Conservation (phyloP, 768 basidiomycete genomes). For the Suillus weaverae region DNA sequence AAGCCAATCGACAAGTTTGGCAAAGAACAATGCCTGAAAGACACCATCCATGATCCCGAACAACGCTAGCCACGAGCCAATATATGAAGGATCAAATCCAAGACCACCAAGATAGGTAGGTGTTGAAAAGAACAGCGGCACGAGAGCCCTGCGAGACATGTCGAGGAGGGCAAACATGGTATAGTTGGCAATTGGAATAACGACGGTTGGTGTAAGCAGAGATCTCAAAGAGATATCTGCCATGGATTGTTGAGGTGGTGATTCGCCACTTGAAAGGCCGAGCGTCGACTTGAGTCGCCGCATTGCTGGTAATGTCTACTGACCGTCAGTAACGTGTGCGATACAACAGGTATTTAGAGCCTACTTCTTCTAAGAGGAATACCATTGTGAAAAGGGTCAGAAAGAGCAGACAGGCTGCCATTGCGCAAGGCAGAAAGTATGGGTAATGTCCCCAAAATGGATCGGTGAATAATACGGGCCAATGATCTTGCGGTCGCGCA, state of each 20-base stretch:
- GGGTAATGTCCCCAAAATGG: conserved; percentile 38
- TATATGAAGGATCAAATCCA: conserved; percentile 39
- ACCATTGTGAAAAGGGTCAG: conserved; percentile 17
- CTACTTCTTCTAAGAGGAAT: conserved; percentile 32
- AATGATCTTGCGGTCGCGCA: conserved; percentile 53
- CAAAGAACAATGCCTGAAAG: conserved; percentile 42
- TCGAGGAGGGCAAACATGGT: conserved; percentile 43
- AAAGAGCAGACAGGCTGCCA: conserved; percentile 20
- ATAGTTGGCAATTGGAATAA: conserved; percentile 45
- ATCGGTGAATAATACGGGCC: conserved; percentile 47
- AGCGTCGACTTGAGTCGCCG: background rate
- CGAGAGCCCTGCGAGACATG: conserved; percentile 38
- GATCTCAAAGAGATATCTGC: conserved; percentile 32
- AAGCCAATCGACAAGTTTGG: conserved; percentile 39
- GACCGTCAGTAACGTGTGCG: no score
- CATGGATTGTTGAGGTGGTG: background rate
- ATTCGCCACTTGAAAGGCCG: background rate
- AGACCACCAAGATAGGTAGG: conserved; percentile 45
- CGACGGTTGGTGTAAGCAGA: conserved; percentile 34
- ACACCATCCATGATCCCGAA: conserved; percentile 39
- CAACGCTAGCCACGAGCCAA: conserved; percentile 39
- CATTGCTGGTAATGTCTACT: background rate
- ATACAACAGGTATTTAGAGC: background rate
- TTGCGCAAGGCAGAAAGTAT: conserved; percentile 37
- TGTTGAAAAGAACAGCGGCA: conserved; percentile 47